These are phyloP conservation scores for Ceratobasidium sp. DNA, from an alignment of 1,284 basidiomycete species.

Conservation along the genomic window DNA sequence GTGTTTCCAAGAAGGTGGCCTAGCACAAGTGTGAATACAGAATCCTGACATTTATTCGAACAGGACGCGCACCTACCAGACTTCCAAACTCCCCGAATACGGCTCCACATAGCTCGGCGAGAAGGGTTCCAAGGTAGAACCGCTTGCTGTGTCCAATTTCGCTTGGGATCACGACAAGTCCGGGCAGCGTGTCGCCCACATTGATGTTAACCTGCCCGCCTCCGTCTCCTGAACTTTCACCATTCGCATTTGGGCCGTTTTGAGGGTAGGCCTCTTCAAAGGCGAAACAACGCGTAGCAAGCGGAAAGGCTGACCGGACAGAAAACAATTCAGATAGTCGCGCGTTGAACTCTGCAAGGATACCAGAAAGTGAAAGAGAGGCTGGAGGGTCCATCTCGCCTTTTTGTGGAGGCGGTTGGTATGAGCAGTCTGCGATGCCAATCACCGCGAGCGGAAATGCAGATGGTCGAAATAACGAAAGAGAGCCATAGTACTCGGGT, in stretches of 20 bases:
- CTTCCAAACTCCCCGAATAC: constrained; percentile 82
- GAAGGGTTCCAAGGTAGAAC: constrained; percentile 80
- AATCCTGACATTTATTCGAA: background rate
- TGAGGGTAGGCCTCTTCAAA: constrained; percentile 60
- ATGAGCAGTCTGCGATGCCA: constrained; percentile 72
- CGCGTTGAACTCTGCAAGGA: constrained; percentile 70
- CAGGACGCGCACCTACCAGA: constrained; percentile 49
- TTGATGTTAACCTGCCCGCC: constrained; percentile 64
- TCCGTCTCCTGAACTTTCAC: constrained; percentile 49
- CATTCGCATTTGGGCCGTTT: constrained; percentile 1
- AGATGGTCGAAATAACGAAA: constrained; percentile 74
- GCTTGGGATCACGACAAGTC: constrained; percentile 74
- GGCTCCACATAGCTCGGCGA: constrained; percentile 85
- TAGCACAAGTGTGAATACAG: background rate
- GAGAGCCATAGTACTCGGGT: constrained; percentile 61
- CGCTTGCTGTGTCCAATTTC: constrained; percentile 77
- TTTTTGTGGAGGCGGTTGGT: constrained; percentile 44
- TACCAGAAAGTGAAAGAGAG: constrained; percentile 60
- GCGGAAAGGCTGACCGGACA: constrained; percentile 70
- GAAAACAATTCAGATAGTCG: constrained; percentile 68
- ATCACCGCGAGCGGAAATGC: constrained; percentile 80
- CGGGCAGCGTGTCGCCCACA: constrained; percentile 62
- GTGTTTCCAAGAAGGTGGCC: constrained; percentile 37
- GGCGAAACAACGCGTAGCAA: constrained; percentile 76
- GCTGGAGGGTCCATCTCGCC: background rate